Evolutionary conservation across 2,329 filamentous ascomycete genomes (phyloP).

Genomic region (Phoma sp.): DNA sequence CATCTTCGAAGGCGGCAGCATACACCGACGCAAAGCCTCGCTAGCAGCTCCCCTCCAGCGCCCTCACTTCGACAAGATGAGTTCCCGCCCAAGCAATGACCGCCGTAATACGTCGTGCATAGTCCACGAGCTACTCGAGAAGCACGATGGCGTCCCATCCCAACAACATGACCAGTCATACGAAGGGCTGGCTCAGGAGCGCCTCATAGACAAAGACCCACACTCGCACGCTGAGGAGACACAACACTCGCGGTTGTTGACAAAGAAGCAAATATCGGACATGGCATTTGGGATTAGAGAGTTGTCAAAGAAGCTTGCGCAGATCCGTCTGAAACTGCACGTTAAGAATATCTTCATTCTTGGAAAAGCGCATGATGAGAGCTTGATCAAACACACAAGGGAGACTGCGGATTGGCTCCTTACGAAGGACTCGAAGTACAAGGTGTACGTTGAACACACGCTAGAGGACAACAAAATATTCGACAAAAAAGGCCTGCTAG

Average conservation of each 20-base stretch:
- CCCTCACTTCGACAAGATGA: conserved; percentile 15
- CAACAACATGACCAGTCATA: conserved; percentile 37
- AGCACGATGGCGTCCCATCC: conserved; percentile 46
- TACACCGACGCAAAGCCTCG: conserved; percentile 67
- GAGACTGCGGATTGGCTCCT: conserved; percentile 84
- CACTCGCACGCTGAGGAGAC: conserved; percentile 44
- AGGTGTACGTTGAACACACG: conserved; percentile 80
- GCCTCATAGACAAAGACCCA: conserved; percentile 54
- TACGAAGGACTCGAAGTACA: conserved; percentile 73
- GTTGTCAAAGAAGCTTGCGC: conserved; percentile 83
- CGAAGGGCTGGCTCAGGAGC: conserved; percentile 45
- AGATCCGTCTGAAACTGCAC: conserved; percentile 80
- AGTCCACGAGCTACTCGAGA: conserved; percentile 66
- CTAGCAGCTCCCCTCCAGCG: conserved; percentile 54
- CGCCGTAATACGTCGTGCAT: conserved; percentile 63
- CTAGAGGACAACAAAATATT: conserved; percentile 76
- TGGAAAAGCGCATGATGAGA: conserved; percentile 89
- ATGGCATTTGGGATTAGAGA: conserved; percentile 97
- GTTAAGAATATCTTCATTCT: conserved; percentile 86
- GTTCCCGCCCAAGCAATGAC: conserved; percentile 45
- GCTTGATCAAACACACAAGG: conserved; percentile 77
- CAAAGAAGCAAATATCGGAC: conserved; percentile 92
- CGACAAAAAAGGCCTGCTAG: conserved; percentile 71
- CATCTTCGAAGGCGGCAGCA: conserved; percentile 61
- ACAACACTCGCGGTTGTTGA: conserved; percentile 76